phyloP scores from a whole-genome alignment of 169 alveolate genomes.

The Eimeria sp. region DNA sequence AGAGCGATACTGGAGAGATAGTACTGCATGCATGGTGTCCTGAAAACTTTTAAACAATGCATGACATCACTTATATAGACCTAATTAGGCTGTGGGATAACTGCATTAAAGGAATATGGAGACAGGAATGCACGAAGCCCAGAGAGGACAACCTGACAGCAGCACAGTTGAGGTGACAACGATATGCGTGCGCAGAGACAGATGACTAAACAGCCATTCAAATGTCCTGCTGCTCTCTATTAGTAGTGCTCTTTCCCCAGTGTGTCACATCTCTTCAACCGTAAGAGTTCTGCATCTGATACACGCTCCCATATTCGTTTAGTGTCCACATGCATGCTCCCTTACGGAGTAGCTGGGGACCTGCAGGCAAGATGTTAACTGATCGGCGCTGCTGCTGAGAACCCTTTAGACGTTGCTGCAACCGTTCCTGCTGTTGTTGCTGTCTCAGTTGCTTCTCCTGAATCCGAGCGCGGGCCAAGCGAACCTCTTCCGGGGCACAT shows the following conservation, averaged over 20 bases:
- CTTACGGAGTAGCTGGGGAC: slow-evolving; percentile 7
- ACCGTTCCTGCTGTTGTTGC: neutral
- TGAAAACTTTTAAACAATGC: no score
- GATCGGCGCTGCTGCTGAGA: slow-evolving; percentile 28
- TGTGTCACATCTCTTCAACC: neutral
- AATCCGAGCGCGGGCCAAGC: slow-evolving; percentile 49
- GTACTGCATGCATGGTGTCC: no score
- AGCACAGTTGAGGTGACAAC: neutral
- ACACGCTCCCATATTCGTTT: neutral
- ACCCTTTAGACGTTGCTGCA: slow-evolving; percentile 15
- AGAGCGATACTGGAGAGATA: neutral
- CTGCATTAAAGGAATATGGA: no score
- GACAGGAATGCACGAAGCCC: neutral
- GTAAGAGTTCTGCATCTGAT: neutral
- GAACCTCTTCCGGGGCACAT: slow-evolving; percentile 46
- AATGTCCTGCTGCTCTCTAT: neutral
- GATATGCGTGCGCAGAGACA: neutral
- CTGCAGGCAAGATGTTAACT: neutral
- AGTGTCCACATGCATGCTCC: neutral
- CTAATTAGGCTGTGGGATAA: no score
- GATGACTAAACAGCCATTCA: neutral
- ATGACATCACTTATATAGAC: no score
- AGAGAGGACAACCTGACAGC: neutral
- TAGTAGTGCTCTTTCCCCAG: neutral
- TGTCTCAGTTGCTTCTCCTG: neutral